phyloP scores from a whole-genome alignment of 2,329 filamentous ascomycete genomes.

The Fusarium illudens region DNA sequence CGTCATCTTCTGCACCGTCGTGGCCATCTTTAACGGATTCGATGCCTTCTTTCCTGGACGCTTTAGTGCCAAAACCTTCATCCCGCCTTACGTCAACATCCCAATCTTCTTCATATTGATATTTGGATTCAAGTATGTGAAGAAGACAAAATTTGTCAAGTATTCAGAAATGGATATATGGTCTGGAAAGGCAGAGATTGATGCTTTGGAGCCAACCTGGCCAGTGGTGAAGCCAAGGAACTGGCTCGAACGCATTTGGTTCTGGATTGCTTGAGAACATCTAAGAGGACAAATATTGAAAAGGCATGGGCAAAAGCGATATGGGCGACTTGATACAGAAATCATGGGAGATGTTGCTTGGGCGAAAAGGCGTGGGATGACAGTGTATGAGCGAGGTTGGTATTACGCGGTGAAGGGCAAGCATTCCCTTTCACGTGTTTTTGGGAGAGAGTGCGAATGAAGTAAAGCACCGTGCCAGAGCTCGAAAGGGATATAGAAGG shows the following conservation, averaged over 20 bases:
- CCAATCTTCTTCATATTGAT: constrained; percentile 69
- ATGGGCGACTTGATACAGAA: too few species aligned
- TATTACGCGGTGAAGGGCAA: too few species aligned
- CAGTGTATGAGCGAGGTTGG: too few species aligned
- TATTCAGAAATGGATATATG: constrained; percentile 27
- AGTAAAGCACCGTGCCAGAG: too few species aligned
- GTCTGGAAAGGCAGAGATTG: constrained; percentile 41
- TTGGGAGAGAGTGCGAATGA: too few species aligned
- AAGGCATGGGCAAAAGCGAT: background rate
- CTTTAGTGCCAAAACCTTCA: background rate
- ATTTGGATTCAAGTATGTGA: constrained; percentile 52
- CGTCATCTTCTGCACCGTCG: background rate
- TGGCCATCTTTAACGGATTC: background rate
- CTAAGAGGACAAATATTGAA: too few species aligned
- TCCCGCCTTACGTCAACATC: constrained; percentile 59
- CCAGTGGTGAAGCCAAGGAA: constrained; percentile 59
- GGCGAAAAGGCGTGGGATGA: too few species aligned
- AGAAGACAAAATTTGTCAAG: constrained; percentile 15
- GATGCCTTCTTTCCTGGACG: constrained; percentile 3
- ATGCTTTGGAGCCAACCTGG: constrained; percentile 61
- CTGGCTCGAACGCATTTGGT: constrained; percentile 61
- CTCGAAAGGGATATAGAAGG: too few species aligned
- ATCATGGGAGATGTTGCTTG: too few species aligned
- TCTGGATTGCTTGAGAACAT: constrained; percentile 58
- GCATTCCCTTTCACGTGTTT: too few species aligned